Percentiles rank a stretch among this genome's conserved stretches.
Conservation (phyloP, 495 filamentous ascomycete genomes). For the Annulohypoxylon maeteangense region DNA sequence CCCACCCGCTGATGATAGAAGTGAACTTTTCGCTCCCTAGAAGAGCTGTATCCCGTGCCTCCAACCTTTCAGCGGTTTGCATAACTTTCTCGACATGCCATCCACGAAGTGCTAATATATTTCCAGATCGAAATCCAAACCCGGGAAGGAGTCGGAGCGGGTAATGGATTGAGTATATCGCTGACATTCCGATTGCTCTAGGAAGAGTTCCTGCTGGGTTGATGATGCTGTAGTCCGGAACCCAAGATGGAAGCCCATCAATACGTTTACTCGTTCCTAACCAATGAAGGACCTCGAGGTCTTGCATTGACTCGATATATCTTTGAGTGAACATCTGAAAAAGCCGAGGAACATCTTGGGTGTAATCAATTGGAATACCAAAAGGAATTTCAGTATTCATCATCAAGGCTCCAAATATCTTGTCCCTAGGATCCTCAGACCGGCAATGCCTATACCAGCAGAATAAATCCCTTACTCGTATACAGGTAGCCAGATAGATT, state of each 20-base stretch:
- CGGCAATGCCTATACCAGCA: slow-evolving; percentile 24
- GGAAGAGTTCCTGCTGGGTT: slow-evolving; percentile 26
- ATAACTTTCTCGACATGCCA: slow-evolving; percentile 12
- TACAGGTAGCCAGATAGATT: background rate
- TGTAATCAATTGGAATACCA: slow-evolving; percentile 4
- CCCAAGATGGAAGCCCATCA: slow-evolving; percentile 27
- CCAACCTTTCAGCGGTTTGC: slow-evolving; percentile 6
- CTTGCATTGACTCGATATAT: slow-evolving; percentile 10
- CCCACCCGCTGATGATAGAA: slow-evolving; percentile 12
- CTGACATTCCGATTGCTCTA: slow-evolving; percentile 13
- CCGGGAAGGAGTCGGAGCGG: slow-evolving; percentile 8
- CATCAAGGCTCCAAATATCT: slow-evolving; percentile 15
- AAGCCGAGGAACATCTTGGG: background rate
- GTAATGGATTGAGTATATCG: slow-evolving; percentile 30
- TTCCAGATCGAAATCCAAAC: slow-evolving; percentile 6
- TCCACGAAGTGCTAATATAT: slow-evolving; percentile 6
- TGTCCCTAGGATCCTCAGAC: slow-evolving; percentile 20
- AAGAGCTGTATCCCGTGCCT: background rate
- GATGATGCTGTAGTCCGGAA: slow-evolving; percentile 26
- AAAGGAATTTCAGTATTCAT: background rate
- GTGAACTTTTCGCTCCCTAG: background rate
- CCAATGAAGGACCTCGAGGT: slow-evolving; percentile 30
- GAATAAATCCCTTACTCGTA: background rate
- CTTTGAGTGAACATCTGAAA: slow-evolving; percentile 21
- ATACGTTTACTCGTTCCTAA: slow-evolving; percentile 2